These are phyloP conservation scores for Phytophthora kernoviae DNA, from an alignment of 352 stramenopile species.

Conservation along the genomic window DNA sequence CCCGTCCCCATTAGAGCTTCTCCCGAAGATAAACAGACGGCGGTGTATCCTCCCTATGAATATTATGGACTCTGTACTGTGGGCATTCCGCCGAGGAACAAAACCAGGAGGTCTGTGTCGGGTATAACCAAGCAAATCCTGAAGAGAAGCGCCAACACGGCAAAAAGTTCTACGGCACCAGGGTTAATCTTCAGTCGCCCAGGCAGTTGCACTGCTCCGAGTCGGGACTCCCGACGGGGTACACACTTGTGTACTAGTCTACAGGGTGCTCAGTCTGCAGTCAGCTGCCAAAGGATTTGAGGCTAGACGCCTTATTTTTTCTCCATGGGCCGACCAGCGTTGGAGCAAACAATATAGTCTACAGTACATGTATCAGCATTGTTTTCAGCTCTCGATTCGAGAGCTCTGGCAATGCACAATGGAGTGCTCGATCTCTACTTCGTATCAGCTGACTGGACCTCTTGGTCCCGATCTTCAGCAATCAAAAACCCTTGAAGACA, in stretches of 20 bases:
- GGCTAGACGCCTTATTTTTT: too few species aligned
- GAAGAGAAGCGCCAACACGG: neutral
- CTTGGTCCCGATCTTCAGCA: conserved; percentile 9
- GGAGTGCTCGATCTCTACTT: conserved; percentile 19
- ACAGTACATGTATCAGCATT: too few species aligned
- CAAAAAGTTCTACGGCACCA: neutral
- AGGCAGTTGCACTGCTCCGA: too few species aligned
- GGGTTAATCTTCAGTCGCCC: too few species aligned
- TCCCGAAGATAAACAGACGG: conserved; percentile 26
- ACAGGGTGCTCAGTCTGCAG: too few species aligned
- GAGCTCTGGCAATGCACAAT: neutral
- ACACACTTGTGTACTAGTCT: too few species aligned
- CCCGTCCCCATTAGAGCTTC: neutral
- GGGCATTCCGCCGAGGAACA: too few species aligned
- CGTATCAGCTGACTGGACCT: conserved; percentile 19
- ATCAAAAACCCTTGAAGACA: too few species aligned
- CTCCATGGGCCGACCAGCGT: too few species aligned
- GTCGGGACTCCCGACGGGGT: too few species aligned
- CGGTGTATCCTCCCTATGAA: conserved; percentile 2
- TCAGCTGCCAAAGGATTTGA: too few species aligned
- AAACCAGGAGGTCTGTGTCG: neutral
- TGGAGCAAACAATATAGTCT: neutral
- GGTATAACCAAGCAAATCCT: neutral
- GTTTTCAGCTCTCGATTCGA: neutral
- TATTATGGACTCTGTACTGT: neutral